Base-by-base conservation (phyloP, 177 flowering plant genomes). In the Tripterygium wilfordii region DNA sequence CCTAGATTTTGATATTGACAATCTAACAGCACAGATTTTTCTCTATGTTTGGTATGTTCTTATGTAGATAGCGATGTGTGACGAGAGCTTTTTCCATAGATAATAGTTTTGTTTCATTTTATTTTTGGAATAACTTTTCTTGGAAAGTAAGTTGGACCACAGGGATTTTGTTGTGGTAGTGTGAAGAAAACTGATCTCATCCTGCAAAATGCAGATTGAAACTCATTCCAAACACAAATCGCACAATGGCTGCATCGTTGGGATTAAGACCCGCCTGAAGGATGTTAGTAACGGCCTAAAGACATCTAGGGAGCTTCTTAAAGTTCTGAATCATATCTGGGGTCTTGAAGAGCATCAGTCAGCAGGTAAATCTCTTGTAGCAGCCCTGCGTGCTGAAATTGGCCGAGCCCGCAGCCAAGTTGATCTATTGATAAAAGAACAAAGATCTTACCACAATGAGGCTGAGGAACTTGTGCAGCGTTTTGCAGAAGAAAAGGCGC, bases 401-500 rank as follows among this genome's bases (percentile, higher is more conserved):
- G 64, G 71, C 36, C 59, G 69, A 24, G 65, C 68, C 1, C 43
- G 60, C 16, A 4, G 8, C 30, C 69, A 57, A 32, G 63, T 67
- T 1, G 61, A 69, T 36, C 65, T 60, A 8, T n/a, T 77, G 60
- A 65, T 67, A 32, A 58, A 45, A 2, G 78, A 76, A 25, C 72
- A 63, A 26, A 40, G 52, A 8, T 41, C 38, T 5, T 26, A 48
- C 33, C 29, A 36, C 0, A 36, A 42, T 23, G 72, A 76, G 36
- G 49, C 65, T 32, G 69, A 59, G 42, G 22, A 43, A 36, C 54
- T 70, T 4, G 31, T 74, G 59, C 63, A 56, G 59, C 61, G 54
- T 33, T 74, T 76, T 20, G 80, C 74, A 2, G 73, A 68, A 30
- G 80, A 77, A 14, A 74, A 74, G 59, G 65, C 62, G 0, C 69